These are phyloP conservation scores for Trichocladium uniseriatum DNA, from an alignment of 495 filamentous ascomycete species.

Conservation along the genomic window DNA sequence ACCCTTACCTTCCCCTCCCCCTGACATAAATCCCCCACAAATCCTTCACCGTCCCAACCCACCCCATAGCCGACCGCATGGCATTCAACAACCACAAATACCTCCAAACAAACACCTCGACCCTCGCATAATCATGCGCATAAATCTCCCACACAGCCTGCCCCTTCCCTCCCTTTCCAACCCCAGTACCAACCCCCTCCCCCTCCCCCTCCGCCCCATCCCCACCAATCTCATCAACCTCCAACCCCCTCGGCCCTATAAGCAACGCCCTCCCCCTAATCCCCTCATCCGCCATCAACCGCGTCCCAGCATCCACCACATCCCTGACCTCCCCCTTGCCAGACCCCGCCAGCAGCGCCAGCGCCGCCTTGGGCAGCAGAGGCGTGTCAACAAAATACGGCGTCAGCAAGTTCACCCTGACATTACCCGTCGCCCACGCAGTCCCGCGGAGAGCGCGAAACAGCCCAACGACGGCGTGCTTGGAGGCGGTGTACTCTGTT, in stretches of 20 bases:
- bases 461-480: conserved; percentile 56
- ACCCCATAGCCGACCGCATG: conserved; percentile 37
- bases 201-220: conserved; percentile 3
- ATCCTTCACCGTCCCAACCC: conserved; percentile 41
- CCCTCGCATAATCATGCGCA: conserved; percentile 48
- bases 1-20: neutral
- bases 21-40: conserved; percentile 24
- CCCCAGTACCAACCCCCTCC: neutral
- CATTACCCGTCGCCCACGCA: conserved; percentile 32
- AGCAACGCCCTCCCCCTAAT: conserved; percentile 44
- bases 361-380: conserved; percentile 33
- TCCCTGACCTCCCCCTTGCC: conserved; percentile 44
- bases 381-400: conserved; percentile 64
- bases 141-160: conserved; percentile 45
- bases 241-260: conserved; percentile 43
- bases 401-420: conserved; percentile 51
- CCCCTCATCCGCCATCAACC: conserved; percentile 37
- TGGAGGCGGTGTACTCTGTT: conserved; percentile 48
- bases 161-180: conserved; percentile 1
- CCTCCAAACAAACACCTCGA: conserved; percentile 41
- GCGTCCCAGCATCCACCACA: conserved; percentile 31
- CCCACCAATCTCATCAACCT: too few species aligned
- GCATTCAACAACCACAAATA: conserved; percentile 42
- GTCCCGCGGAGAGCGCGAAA: conserved; percentile 48
- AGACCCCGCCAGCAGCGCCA: conserved; percentile 45